Evolutionary conservation across 1,139 yeast species (phyloP), one percentile per base, ranked within the genome.

Genomic region (Scheffersomyces parashehatae): DNA sequence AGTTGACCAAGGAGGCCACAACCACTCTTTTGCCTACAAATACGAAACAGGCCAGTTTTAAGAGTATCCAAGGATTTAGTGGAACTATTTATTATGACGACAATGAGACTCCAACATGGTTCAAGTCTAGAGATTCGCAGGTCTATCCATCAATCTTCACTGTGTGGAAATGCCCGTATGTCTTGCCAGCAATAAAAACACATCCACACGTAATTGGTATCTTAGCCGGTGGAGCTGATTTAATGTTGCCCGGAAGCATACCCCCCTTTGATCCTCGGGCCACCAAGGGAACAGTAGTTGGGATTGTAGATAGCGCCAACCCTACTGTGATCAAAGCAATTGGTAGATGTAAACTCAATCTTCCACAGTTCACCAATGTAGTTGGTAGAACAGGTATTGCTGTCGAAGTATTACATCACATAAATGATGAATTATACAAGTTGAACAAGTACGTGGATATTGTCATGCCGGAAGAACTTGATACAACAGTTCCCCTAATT

Each of bases 161-260:
- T 0, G 61, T 83, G 35, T 88, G 96, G 95, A 71, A 73, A 29
- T 75, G 79, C 36, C 90, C 93, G 0, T 77, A 67, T 48, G 46
- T 89, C 8, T 54, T 88, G 26, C 96, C 96, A 0, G 59, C 75
- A 2, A 78, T 91, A 3, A 64, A 69, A 43, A 91, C 97, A 0
- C 93, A 88, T 59, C 80, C 81, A 10, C 81, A 77, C 53, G 97
- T 93, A 2, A 73, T 91, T 14, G 62, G 68, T 40, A 79, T 79
- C 44, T 65, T 90, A 28, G 69, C 74, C 31, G 81, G 79, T 47
- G 97, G 97, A 7, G 97, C 98, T 0, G 85, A 91, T 60, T 71
- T 93, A 54, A 91, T 93, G 97, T 72, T 88, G 30, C 95, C 96
- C 0, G 99, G 99, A 0, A 82, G 93, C 3, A 71, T 87, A 5